phyloP scores from a whole-genome alignment of 768 basidiomycete species.

The Xerocomellus dryophilus region DNA sequence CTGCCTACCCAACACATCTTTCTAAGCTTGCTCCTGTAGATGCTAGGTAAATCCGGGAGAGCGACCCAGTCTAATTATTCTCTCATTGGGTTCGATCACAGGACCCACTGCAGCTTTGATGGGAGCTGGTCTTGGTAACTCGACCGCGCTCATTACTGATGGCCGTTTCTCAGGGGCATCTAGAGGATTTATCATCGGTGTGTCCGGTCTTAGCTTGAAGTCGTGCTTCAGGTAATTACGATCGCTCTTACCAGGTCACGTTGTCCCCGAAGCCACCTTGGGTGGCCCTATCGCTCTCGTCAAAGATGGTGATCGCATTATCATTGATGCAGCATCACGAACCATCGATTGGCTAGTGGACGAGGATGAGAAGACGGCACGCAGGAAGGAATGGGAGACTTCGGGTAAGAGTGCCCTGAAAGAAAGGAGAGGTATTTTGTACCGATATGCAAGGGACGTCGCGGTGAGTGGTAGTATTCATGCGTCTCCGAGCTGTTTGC shows the following conservation, averaged over 20 bases:
- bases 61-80: background rate
- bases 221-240: constrained; percentile 39
- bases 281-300: constrained; percentile 89
- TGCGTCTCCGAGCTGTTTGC: background rate
- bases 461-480: constrained; percentile 66
- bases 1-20: background rate
- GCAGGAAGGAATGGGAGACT: constrained; percentile 67
- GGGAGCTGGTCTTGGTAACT: constrained; percentile 76
- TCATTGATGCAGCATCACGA: constrained; percentile 66
- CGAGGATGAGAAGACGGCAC: constrained; percentile 59
- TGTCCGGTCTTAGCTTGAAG: constrained; percentile 1
- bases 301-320: constrained; percentile 74
- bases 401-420: constrained; percentile 61
- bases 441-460: constrained; percentile 82
- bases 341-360: constrained; percentile 72
- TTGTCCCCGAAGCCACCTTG: constrained; percentile 63
- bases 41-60: constrained; percentile 38
- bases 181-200: constrained; percentile 59
- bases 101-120: constrained; percentile 83
- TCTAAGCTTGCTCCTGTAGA: constrained; percentile 29
- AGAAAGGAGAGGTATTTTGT: constrained; percentile 70
- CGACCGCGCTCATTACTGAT: constrained; percentile 82
- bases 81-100: constrained; percentile 12
- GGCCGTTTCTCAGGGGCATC: constrained; percentile 88
- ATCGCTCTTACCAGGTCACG: constrained; percentile 44